phyloP scores from a whole-genome alignment of 176 grass and related monocot genomes.

The Hordeum vulgare region DNA sequence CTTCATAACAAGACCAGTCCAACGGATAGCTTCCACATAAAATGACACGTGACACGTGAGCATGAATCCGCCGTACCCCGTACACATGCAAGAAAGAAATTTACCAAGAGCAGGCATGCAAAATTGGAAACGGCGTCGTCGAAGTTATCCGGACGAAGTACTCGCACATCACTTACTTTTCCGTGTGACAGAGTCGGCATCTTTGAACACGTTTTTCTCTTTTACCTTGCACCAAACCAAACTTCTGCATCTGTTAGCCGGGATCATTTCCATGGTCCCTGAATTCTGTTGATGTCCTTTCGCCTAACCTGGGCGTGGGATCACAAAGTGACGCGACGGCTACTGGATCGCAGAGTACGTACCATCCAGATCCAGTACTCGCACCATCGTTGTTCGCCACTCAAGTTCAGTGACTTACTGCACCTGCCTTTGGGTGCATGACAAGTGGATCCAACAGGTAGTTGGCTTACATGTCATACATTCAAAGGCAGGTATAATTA shows the following conservation, averaged over 20 bases:
- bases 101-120: neutral
- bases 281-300: conserved; percentile 7
- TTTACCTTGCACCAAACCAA: neutral
- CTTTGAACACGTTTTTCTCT: neutral
- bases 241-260: neutral
- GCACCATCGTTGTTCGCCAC: neutral
- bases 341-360: neutral
- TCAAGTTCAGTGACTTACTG: too few relatives aligned
- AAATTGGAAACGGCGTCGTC: neutral
- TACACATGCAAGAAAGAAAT: neutral
- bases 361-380: neutral
- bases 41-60: neutral
- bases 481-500: too few relatives aligned
- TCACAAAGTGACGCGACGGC: conserved; percentile 12
- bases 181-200: neutral
- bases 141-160: neutral
- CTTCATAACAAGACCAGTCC: neutral
- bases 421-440: too few relatives aligned
- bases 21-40: neutral
- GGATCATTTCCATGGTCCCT: neutral
- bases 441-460: too few relatives aligned
- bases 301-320: neutral
- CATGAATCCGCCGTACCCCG: neutral
- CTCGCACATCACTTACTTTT: neutral
- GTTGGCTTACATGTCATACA: too few relatives aligned